Evolutionary conservation across 805 yeast species (phyloP).

Genomic region (Candida coquimbonensis): DNA sequence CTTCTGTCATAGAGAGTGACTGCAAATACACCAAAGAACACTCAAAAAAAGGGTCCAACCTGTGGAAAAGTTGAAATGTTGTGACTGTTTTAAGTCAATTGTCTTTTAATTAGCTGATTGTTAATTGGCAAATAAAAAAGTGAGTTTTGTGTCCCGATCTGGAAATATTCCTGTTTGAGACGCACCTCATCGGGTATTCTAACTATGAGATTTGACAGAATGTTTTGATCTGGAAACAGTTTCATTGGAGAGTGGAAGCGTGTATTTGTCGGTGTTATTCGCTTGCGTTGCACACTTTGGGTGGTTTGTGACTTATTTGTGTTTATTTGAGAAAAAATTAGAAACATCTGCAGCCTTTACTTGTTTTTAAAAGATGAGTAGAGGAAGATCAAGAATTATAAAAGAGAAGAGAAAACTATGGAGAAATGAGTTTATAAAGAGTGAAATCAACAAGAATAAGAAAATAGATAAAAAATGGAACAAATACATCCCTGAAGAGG

Average conservation of each 20-base stretch:
- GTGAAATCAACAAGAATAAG: not conserved
- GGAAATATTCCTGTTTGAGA: not conserved
- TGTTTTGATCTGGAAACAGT: no score
- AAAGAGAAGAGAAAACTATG: not conserved
- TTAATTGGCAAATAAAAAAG: not conserved
- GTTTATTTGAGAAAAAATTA: no score
- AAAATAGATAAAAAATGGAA: not conserved
- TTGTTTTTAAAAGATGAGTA: not conserved
- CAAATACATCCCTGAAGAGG: constrained; percentile 6
- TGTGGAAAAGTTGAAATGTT: no score
- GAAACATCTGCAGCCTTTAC: no score
- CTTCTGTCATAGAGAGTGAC: constrained; percentile 3
- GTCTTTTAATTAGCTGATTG: constrained; percentile 5
- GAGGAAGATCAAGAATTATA: not conserved
- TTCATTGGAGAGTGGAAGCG: no score
- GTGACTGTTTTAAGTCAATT: not conserved
- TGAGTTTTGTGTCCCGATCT: not conserved
- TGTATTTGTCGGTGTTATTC: no score
- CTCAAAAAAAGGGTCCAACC: no score
- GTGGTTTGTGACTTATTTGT: no score
- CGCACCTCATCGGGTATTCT: not conserved
- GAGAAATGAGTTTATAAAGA: not conserved
- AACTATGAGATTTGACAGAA: no score
- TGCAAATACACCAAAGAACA: not conserved
- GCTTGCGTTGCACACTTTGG: no score